Conservation (phyloP, 2,329 filamentous ascomycete genomes). For the Corynespora cassiicola region DNA sequence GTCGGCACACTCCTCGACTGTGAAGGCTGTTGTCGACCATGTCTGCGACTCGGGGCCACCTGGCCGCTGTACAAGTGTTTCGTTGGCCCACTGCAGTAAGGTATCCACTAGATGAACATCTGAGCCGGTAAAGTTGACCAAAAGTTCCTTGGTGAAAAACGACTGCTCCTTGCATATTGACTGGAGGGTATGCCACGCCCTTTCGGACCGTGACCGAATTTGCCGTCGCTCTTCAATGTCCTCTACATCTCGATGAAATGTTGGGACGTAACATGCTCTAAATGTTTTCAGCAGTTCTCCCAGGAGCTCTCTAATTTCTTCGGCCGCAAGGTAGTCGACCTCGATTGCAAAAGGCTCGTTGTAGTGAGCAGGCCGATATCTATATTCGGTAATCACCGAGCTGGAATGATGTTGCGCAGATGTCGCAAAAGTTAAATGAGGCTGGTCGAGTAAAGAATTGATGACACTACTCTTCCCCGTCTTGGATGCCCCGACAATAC, state of each 20-base stretch:
- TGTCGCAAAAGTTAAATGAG: conserved; percentile 12
- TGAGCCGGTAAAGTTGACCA: conserved; percentile 5
- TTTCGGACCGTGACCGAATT: conserved; percentile 10
- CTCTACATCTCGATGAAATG: conserved; percentile 13
- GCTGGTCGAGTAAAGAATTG: conserved; percentile 19
- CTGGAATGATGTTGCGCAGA: conserved; percentile 3
- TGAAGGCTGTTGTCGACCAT: conserved; percentile 13
- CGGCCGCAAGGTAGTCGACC: conserved; percentile 14
- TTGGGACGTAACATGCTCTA: conserved; percentile 9
- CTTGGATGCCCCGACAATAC: conserved; percentile 14
- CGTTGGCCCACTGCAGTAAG: conserved; percentile 10
- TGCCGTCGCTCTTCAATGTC: conserved; percentile 10
- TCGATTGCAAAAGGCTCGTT: conserved; percentile 18
- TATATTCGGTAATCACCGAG: conserved; percentile 17
- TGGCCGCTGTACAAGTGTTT: conserved; percentile 8
- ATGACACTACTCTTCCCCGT: conserved; percentile 19
- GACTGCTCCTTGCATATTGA: conserved; percentile 14
- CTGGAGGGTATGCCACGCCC: conserved; percentile 16
- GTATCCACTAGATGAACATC: conserved; percentile 10
- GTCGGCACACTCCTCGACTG: conserved; percentile 16
- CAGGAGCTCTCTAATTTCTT: conserved; percentile 18
- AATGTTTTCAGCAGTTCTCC: conserved; percentile 18
- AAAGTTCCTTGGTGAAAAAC: conserved; percentile 12
- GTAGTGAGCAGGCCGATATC: conserved; percentile 14
- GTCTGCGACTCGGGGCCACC: conserved; percentile 9